Evolutionary conservation across 192 early-diverging fungal genomes (phyloP), one percentile per base, ranked within the genome.

Genomic region (Borealophlyctis nickersoniae): DNA sequence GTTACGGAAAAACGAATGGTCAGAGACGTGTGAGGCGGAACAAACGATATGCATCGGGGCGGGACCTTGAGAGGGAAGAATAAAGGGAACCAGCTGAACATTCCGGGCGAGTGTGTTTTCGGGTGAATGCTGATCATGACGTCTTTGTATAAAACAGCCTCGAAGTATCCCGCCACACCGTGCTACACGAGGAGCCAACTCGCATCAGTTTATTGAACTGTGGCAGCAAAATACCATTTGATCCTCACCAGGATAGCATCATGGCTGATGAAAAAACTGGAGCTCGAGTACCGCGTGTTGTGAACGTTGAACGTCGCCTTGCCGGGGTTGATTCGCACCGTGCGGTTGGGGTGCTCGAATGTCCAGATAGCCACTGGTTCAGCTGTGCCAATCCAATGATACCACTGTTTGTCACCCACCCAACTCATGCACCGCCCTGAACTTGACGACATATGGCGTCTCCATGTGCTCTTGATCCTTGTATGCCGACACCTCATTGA

Each of bases 1-100:
- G 67, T 54, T 83, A 39, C 22, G 23, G n/a, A 61, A 45, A 24
- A 51, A 58, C 2, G n/a, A 11, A 13, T 23, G 52, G 53, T n/a
- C n/a, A n/a, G n/a, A n/a, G n/a, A n/a, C n/a, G n/a, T n/a, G n/a
- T n/a, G n/a, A n/a, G n/a, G n/a, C n/a, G n/a, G n/a, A n/a, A n/a
- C n/a, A n/a, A n/a, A n/a, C n/a, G n/a, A n/a, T n/a, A n/a, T n/a
- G n/a, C n/a, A n/a, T n/a, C n/a, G n/a, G n/a, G n/a, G n/a, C n/a
- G n/a, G n/a, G n/a, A 85, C 86, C 78, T 85, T 79, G 49, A 92
- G 50, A 2, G 97, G 97, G 69, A 99, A 98, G 69, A 85, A 98
- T 56, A 99, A 93, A 0, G 97, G 95, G 73, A 99, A 99, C 97
- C 97, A 99, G 66, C 89, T 92, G 64, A 93, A 91, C 97, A 99